phyloP scores from a whole-genome alignment of 805 yeast genomes.

The Lachancea cidri region DNA sequence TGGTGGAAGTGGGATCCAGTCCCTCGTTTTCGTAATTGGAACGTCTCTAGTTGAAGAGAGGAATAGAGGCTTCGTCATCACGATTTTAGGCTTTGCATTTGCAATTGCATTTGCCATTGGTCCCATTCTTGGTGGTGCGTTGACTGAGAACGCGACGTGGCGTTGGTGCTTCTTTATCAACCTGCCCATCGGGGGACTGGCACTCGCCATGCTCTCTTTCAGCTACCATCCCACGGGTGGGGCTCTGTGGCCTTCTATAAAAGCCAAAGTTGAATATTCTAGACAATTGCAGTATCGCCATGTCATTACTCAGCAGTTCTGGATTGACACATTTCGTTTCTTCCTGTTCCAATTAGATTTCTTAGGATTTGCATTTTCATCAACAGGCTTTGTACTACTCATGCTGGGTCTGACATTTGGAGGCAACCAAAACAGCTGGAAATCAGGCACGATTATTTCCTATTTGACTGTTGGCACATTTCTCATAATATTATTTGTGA shows the following conservation, averaged over 20 bases:
- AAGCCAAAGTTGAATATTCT: not conserved
- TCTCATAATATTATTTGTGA: constrained; percentile 38
- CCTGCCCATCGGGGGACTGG: constrained; percentile 56
- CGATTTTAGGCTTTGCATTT: constrained; percentile 32
- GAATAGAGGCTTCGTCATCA: constrained; percentile 22
- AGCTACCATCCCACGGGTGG: constrained; percentile 16
- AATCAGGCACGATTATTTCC: constrained; percentile 38
- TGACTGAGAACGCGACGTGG: constrained; percentile 58
- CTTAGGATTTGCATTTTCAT: constrained; percentile 18
- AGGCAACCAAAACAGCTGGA: constrained; percentile 55
- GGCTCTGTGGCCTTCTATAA: not conserved
- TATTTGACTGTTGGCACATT: constrained; percentile 41
- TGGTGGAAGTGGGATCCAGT: constrained; percentile 66
- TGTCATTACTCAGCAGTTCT: constrained; percentile 1
- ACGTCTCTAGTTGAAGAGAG: constrained; percentile 32
- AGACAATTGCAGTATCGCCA: not conserved
- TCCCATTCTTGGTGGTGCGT: constrained; percentile 64
- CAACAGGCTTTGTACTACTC: constrained; percentile 20
- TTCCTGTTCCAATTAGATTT: constrained; percentile 19
- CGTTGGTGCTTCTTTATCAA: constrained; percentile 74
- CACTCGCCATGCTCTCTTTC: constrained; percentile 14
- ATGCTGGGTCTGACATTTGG: constrained; percentile 37
- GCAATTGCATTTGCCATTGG: constrained; percentile 52
- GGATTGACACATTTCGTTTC: not conserved
- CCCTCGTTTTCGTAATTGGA: constrained; percentile 50